Evolutionary conservation across 306 rosid genomes (phyloP).

Genomic region (Rosa chinensis): DNA sequence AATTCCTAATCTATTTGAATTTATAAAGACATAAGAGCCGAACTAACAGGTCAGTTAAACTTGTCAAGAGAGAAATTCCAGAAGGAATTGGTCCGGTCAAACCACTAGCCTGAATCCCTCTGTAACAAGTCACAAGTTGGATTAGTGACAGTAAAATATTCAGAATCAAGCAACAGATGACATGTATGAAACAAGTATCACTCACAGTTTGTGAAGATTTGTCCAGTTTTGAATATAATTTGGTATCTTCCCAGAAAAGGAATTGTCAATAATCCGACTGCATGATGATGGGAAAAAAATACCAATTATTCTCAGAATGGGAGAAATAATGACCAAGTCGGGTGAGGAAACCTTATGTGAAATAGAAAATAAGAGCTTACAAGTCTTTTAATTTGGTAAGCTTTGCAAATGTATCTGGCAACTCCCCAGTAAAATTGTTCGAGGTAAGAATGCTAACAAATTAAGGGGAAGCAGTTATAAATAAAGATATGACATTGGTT

Average conservation of each 20-base stretch:
- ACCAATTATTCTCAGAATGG: neutral
- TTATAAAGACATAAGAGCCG: neutral
- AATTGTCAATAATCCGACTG: slow-evolving; percentile 64
- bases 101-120: slow-evolving; percentile 69
- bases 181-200: neutral
- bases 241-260: slow-evolving; percentile 58
- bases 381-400: slow-evolving; percentile 47
- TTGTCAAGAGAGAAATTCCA: slow-evolving; percentile 38
- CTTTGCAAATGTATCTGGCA: slow-evolving; percentile 52
- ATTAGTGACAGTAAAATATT: slow-evolving; percentile 1
- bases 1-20: neutral
- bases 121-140: slow-evolving; percentile 24
- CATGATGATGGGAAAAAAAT: slow-evolving; percentile 20
- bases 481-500: too few relatives aligned
- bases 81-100: slow-evolving; percentile 76
- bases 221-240: slow-evolving; percentile 55
- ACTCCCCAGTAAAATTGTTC: slow-evolving; percentile 60
- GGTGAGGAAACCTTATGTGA: neutral
- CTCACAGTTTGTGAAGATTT: slow-evolving; percentile 48
- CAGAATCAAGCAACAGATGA: neutral
- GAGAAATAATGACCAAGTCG: neutral
- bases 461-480: neutral
- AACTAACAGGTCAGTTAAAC: slow-evolving; percentile 58
- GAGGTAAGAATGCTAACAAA: slow-evolving; percentile 50
- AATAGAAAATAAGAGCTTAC: slow-evolving; percentile 43